Percentiles rank a stretch among this genome's conserved stretches.
Conservation (phyloP, 179 eudicot genomes). For the Spergularia azorica region DNA sequence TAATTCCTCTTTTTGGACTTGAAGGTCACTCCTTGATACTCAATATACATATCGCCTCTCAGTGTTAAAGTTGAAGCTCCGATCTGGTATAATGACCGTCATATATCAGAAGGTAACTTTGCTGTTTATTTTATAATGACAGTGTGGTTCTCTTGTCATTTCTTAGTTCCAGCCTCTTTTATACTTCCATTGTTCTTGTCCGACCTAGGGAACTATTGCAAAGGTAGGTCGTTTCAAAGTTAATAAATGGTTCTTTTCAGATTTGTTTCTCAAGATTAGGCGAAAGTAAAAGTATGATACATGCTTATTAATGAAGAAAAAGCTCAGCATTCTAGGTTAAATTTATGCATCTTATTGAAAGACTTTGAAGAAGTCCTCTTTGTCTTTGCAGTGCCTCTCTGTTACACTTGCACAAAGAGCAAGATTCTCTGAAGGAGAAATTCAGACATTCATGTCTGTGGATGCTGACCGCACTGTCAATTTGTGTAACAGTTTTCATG, state of each 20-base stretch:
- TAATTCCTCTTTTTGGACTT: constrained; percentile 28
- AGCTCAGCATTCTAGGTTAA: not conserved
- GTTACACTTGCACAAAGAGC: constrained; percentile 73
- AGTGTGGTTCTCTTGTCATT: not conserved
- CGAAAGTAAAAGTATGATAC: not conserved
- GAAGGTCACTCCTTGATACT: constrained; percentile 94
- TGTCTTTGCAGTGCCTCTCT: constrained; percentile 62
- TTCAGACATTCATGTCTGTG: constrained; percentile 96
- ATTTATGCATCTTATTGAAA: not conserved
- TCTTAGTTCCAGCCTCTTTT: not conserved
- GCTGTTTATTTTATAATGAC: not conserved
- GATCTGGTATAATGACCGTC: constrained; percentile 80
- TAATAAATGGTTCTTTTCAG: not conserved
- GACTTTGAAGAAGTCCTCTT: constrained; percentile 22
- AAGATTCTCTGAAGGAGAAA: constrained; percentile 91
- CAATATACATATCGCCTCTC: constrained; percentile 84
- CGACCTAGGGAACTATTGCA: not conserved
- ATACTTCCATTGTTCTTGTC: not conserved
- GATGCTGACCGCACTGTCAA: constrained; percentile 95
- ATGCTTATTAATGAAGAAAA: not conserved
- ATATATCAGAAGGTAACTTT: constrained; percentile 73
- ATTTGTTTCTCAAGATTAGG: not conserved
- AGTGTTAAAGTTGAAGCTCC: constrained; percentile 70
- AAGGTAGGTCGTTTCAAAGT: not conserved
- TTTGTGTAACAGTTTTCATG: constrained; percentile 89